A percentile compares a stretch with the other conserved stretches of the same genome.
phyloP scores from a whole-genome alignment of 371 early-diverging fungal genomes.

The Gilbertella persicaria region DNA sequence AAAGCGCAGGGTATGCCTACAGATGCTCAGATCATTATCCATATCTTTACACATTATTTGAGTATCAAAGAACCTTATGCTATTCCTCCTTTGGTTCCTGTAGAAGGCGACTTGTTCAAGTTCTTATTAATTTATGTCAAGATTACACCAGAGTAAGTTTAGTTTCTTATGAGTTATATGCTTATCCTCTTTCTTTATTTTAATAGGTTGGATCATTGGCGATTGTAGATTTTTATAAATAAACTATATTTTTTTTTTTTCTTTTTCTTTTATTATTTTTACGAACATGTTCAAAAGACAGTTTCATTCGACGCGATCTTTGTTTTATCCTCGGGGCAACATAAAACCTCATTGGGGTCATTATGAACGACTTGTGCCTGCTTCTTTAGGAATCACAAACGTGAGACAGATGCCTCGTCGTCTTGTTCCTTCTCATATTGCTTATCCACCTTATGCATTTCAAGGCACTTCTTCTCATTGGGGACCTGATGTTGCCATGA shows the following conservation, averaged over 20 bases:
- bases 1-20: slow-evolving; percentile 41
- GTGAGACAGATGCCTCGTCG: slow-evolving; percentile 50
- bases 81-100: slow-evolving; percentile 23
- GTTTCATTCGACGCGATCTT: neutral
- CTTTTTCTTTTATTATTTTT: neutral
- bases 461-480: slow-evolving; percentile 62
- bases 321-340: neutral
- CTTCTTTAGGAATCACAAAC: slow-evolving; percentile 30
- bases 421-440: slow-evolving; percentile 66
- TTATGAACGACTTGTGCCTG: slow-evolving; percentile 38
- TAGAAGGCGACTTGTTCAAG: slow-evolving; percentile 21
- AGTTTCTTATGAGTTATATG: neutral
- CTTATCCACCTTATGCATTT: slow-evolving; percentile 74
- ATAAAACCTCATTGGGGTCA: slow-evolving; percentile 22
- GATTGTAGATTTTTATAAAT: neutral
- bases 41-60: slow-evolving; percentile 10
- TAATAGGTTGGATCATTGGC: slow-evolving; percentile 1
- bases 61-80: slow-evolving; percentile 17
- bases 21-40: slow-evolving; percentile 18
- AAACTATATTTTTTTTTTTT: neutral
- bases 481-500: slow-evolving; percentile 38
- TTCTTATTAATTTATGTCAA: slow-evolving; percentile 21
- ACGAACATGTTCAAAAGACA: neutral
- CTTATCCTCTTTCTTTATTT: neutral
- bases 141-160: slow-evolving; percentile 24